These are phyloP conservation scores for Andalucia godoyi DNA, from an alignment of 78 protist species.

Conservation along the genomic window DNA sequence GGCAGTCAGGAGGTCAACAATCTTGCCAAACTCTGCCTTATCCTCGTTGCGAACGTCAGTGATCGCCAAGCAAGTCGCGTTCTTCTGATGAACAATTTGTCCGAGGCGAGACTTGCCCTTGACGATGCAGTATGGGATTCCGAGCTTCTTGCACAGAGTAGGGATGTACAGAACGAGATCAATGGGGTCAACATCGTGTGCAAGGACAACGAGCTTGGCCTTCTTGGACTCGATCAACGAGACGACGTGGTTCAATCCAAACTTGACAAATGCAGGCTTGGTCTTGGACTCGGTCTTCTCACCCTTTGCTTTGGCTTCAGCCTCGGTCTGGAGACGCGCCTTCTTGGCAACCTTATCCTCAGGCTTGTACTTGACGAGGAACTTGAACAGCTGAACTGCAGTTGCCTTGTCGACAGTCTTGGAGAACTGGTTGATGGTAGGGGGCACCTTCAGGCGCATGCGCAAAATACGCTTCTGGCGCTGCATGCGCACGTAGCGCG, in stretches of 20 bases:
- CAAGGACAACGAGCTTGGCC: slow-evolving; percentile 97
- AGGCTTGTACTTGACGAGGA: slow-evolving; percentile 89
- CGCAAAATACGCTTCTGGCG: slow-evolving; percentile 81
- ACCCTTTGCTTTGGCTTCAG: slow-evolving; percentile 34
- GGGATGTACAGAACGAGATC: slow-evolving; percentile 96
- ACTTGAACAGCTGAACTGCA: slow-evolving; percentile 52
- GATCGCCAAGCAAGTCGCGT: slow-evolving; percentile 79
- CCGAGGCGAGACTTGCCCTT: slow-evolving; percentile 95
- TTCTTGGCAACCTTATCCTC: slow-evolving; percentile 68
- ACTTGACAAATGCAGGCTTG: slow-evolving; percentile 57
- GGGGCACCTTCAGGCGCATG: slow-evolving; percentile 91
- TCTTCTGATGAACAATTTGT: slow-evolving; percentile 80
- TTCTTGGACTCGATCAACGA: slow-evolving; percentile 85
- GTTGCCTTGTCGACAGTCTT: slow-evolving; percentile 69
- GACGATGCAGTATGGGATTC: slow-evolving; percentile 95
- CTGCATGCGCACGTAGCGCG: slow-evolving; percentile 89
- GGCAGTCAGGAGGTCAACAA: slow-evolving; percentile 22
- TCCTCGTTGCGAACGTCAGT: slow-evolving; percentile 56
- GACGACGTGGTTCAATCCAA: slow-evolving; percentile 93
- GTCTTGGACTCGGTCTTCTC: slow-evolving; percentile 50
- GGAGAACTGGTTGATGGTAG: slow-evolving; percentile 92
- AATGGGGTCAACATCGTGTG: slow-evolving; percentile 98
- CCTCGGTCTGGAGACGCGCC: slow-evolving; percentile 48
- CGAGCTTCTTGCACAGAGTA: slow-evolving; percentile 92
- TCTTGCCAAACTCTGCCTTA: slow-evolving; percentile 25